Evolutionary conservation across 2,329 filamentous ascomycete species (phyloP).

Genomic region (Penicillium rolfsii): DNA sequence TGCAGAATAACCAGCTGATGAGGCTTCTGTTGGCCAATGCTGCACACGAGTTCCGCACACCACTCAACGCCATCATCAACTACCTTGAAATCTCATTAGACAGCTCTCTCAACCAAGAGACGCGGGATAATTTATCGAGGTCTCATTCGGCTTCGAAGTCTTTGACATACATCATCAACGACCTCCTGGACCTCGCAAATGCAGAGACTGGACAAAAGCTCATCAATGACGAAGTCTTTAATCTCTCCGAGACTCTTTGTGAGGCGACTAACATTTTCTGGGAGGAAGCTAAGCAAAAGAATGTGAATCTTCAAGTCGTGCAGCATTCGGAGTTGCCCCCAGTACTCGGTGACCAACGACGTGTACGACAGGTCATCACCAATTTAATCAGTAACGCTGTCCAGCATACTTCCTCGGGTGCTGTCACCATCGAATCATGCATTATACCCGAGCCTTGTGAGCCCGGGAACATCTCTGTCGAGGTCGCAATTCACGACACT

Average conservation of each 20-base stretch:
- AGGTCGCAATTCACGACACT: slow-evolving; percentile 75
- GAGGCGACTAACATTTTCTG: slow-evolving; percentile 77
- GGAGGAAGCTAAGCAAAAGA: slow-evolving; percentile 76
- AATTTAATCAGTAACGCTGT: slow-evolving; percentile 87
- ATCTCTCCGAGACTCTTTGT: slow-evolving; percentile 68
- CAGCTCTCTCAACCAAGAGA: slow-evolving; percentile 75
- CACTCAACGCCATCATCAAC: slow-evolving; percentile 91
- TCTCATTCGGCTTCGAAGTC: slow-evolving; percentile 91
- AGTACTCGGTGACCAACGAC: slow-evolving; percentile 76
- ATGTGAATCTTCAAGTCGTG: slow-evolving; percentile 68
- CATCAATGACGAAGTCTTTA: slow-evolving; percentile 77
- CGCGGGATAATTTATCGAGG: slow-evolving; percentile 76
- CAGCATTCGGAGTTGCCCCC: slow-evolving; percentile 70
- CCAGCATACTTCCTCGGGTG: slow-evolving; percentile 72
- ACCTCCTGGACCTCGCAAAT: slow-evolving; percentile 82
- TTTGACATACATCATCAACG: slow-evolving; percentile 89
- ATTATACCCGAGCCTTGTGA: slow-evolving; percentile 51
- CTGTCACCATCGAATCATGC: slow-evolving; percentile 72
- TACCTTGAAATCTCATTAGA: slow-evolving; percentile 88
- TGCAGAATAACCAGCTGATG: slow-evolving; percentile 80
- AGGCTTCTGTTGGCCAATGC: slow-evolving; percentile 79
- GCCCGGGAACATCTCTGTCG: slow-evolving; percentile 63
- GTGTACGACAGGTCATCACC: slow-evolving; percentile 77
- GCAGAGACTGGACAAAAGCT: slow-evolving; percentile 78
- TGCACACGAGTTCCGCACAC: slow-evolving; percentile 85